A percentile compares a stretch with the other conserved stretches of the same genome.
Conservation (phyloP, 352 stramenopile genomes). For the Plasmopara viticola region DNA sequence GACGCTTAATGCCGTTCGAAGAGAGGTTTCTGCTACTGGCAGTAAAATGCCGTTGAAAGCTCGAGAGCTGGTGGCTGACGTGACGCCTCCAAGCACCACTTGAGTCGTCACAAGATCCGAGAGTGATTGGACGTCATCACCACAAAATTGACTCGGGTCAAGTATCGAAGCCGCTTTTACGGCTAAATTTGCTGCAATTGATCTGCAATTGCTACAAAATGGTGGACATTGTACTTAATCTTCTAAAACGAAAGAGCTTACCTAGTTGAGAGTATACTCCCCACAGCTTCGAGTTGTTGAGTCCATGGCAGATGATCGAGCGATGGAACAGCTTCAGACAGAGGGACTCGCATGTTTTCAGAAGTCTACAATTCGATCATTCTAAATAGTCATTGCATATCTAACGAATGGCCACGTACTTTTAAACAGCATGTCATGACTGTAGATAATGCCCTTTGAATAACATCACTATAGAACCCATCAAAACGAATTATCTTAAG, state of each 20-base stretch:
- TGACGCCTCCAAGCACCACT: slow-evolving; percentile 19
- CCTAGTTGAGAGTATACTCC: slow-evolving; percentile 6
- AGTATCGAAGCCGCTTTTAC: slow-evolving; percentile 8
- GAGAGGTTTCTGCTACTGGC: slow-evolving; percentile 3
- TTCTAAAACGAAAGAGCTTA: slow-evolving; percentile 1
- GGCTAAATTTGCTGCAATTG: slow-evolving; percentile 10
- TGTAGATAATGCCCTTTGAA: too few species aligned
- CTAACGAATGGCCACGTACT: not conserved
- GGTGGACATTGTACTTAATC: too few species aligned
- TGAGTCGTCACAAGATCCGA: slow-evolving; percentile 14
- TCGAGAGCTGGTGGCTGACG: slow-evolving; percentile 8
- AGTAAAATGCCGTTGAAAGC: slow-evolving; percentile 16
- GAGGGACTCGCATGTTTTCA: slow-evolving; percentile 14
- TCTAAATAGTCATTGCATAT: not conserved
- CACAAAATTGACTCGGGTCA: slow-evolving; percentile 12
- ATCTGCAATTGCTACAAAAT: too few species aligned
- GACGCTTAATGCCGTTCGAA: not conserved
- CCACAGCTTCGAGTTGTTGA: slow-evolving; percentile 11
- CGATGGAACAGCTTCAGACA: slow-evolving; percentile 11
- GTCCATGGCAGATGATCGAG: slow-evolving; percentile 7
- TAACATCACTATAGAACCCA: slow-evolving; percentile 7
- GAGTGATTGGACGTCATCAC: slow-evolving; percentile 1
- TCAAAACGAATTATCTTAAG: not conserved
- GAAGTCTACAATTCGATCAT: slow-evolving; percentile 10
- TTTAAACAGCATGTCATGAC: slow-evolving; percentile 13